Percentiles rank a stretch among this genome's conserved stretches.
phyloP scores from a whole-genome alignment of 2,329 filamentous ascomycete species.

The Penicillium expansum region DNA sequence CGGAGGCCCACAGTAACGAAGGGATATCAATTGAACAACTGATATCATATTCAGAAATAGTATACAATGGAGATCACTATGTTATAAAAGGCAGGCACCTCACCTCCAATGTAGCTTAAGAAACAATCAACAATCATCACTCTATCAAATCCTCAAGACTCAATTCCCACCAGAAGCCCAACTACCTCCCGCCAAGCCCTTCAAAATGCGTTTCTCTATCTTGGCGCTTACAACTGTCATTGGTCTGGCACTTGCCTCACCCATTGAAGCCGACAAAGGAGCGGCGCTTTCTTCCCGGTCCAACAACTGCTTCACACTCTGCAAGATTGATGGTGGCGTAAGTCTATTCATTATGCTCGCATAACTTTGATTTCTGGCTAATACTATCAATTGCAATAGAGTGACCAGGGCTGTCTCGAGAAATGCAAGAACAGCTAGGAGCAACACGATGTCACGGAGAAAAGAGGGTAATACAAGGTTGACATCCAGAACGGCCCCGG shows the following conservation, averaged over 20 bases:
- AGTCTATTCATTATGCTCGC: not conserved
- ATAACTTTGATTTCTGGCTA: not conserved
- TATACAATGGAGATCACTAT: not conserved
- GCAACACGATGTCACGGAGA: not conserved
- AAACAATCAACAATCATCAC: not conserved
- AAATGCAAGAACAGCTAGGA: not conserved
- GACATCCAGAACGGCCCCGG: not conserved
- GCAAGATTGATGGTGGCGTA: not conserved
- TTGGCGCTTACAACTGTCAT: not conserved
- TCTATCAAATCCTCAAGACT: not conserved
- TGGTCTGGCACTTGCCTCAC: not conserved
- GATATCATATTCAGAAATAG: not conserved
- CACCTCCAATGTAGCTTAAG: not conserved
- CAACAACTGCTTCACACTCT: conserved; percentile 1
- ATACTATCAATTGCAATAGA: not conserved
- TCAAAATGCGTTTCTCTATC: not conserved
- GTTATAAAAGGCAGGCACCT: not conserved
- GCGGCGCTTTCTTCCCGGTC: not conserved
- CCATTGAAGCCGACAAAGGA: not conserved
- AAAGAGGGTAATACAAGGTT: not conserved
- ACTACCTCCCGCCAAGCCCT: not conserved
- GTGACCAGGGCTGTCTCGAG: not conserved
- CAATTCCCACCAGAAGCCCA: not conserved
- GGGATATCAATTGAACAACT: not conserved
- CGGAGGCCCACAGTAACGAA: not conserved